Evolutionary conservation across 257 asterid species (phyloP).

Genomic region (Solanum lignicaule): DNA sequence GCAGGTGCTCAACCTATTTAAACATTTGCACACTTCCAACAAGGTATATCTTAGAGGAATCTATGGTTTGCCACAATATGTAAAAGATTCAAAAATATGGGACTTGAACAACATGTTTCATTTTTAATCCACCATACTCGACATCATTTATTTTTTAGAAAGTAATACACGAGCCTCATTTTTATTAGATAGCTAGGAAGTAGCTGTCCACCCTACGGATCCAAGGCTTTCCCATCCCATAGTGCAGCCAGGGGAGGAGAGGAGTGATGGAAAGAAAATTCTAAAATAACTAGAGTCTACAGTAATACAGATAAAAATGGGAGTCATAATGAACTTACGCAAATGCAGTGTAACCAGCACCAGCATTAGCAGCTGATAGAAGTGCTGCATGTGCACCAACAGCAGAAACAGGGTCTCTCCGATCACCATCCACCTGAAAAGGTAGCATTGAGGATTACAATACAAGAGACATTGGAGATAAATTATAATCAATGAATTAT

Average conservation of each 20-base stretch:
- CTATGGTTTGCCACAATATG: neutral
- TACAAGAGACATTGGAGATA: neutral
- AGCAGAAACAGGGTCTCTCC: conserved; percentile 49
- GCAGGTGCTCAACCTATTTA: neutral
- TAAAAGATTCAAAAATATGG: neutral
- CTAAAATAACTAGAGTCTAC: neutral
- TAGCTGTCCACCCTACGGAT: neutral
- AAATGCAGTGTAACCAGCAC: conserved; percentile 88
- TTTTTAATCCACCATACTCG: neutral
- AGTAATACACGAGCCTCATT: neutral
- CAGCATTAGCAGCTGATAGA: conserved; percentile 75
- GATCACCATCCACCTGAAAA: conserved; percentile 73
- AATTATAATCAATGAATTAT: neutral
- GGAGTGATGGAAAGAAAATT: neutral
- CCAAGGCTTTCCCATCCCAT: neutral
- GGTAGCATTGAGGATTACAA: neutral
- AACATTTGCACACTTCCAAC: neutral
- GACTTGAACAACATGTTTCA: neutral
- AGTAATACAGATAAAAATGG: neutral
- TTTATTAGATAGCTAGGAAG: neutral
- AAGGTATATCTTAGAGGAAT: neutral
- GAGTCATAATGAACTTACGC: conserved; percentile 50
- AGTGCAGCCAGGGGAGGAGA: neutral
- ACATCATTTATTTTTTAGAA: neutral
- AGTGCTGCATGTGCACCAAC: conserved; percentile 65